Base-by-base conservation (phyloP, 371 early-diverging fungal genomes). In the Coemansia sp. region DNA sequence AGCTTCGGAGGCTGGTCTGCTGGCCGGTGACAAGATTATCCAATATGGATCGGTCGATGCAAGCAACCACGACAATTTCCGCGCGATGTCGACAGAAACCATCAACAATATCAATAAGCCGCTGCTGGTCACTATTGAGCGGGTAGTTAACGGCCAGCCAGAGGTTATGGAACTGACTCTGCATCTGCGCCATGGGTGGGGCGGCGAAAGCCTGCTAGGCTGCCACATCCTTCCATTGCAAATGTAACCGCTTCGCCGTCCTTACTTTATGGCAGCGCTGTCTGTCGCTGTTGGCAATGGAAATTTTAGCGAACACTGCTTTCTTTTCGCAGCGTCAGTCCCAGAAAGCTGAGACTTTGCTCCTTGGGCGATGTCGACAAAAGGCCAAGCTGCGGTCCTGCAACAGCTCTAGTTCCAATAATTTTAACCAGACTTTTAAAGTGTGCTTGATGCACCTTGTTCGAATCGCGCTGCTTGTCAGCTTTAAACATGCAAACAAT, bases 1-100 rank as follows among this genome's bases (percentile, higher is more conserved):
- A 5, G 92, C 93, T 0, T 65, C 68, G 14, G 79, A 69, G 32
- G 90, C 90, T 2, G 86, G 77, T 9, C 35, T 77, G 14, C n/a
- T 43, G 3, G 75, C 35, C 4, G 77, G 77, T 34, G 77, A 77
- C 45, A 63, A 53, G 43, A 51, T 77, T 16, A 50, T 78, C 4
- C 26, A 31, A 8, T 76, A 72, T 41, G 76, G 76, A 10, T 36
- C 45, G 32, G 68, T 65, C 10, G 45, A 62, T 4, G 62, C 51
- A 10, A 16, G 30, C 5, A 65, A 67, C 51, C 59, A 74, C 36
- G n/a, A 63, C 39, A 47, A 40, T 16, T 52, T 78, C 41, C 32
- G 59, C 34, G 39, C 31, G 20, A 40, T 78, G 39, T 40, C 52
- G 8, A 14, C 45, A 0, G 79, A 79, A n/a, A 59, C 64, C 6